Base-by-base conservation (phyloP, 768 basidiomycete species). In the Clavaria fumosa region DNA sequence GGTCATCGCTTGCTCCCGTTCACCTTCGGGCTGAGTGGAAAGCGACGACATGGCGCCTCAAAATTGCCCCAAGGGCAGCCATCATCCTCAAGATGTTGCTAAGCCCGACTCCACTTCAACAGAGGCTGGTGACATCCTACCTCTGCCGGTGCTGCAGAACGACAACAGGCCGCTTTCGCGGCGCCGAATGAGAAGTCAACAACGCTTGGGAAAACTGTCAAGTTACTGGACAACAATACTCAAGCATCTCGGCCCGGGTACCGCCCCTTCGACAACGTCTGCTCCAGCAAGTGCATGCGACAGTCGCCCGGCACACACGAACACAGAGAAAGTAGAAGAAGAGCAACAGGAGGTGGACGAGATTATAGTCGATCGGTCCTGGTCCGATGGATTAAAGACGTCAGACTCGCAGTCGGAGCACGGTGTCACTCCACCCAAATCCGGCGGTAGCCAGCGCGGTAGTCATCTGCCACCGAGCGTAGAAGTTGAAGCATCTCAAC, bases 281-380 rank as follows among this genome's bases (percentile, higher is more conserved):
- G 47, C 64, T 6, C 42, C 67, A 12, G 70, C 64, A 19, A 57
- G 59, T 17, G 50, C 51, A 2, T 69, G 66, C 46, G 56, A 55
- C 39, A 61, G 50, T 26, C 61, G 54, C 23, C 34, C 46, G 9
- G 57, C 45, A n/a, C 52, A 47, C 10, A 33, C 44, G 19, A 53
- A 54, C 3, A 44, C 31, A 5, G 42, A 50, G 23, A 49, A 53
- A 12, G 62, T 61, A 20, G 52, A 49, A 10, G 60, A 53, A 23
- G 57, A 62, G 37, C 50, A 48, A 10, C 59, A 52, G 26, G 56
- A 62, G 38, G 72, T 83, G 5, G 70, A 85, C 53, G 70, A 80
- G 58, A 70, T 83, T 15, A 72, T 85, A 17, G 81, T 85, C 11
- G 81, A 85, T 53, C 67, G 79, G 33, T 57, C 64, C 22, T 80